Conservation (phyloP, 148 eudicot genomes). For the Vaccinium darrowii region DNA sequence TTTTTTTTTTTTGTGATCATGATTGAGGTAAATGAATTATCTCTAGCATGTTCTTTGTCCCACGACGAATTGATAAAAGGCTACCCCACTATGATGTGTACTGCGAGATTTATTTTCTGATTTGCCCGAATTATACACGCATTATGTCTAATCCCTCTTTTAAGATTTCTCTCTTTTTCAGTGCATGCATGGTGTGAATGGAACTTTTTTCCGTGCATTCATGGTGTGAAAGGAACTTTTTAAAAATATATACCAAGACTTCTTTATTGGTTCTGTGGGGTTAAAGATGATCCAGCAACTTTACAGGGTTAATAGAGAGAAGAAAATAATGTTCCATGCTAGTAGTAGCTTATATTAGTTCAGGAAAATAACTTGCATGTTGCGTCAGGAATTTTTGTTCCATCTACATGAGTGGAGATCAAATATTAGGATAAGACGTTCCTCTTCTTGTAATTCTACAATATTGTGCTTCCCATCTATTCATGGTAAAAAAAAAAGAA, state of each 20-base stretch:
- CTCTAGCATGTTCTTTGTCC: neutral
- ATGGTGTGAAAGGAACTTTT: too few relatives aligned
- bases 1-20: neutral
- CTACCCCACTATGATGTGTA: neutral
- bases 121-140: neutral
- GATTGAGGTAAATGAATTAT: neutral
- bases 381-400: too few relatives aligned
- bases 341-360: too few relatives aligned
- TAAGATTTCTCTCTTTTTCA: neutral
- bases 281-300: neutral
- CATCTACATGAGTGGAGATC: too few relatives aligned
- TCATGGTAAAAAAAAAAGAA: too few relatives aligned
- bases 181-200: neutral
- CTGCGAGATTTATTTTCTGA: neutral
- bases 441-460: too few relatives aligned
- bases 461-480: too few relatives aligned
- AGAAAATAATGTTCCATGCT: neutral
- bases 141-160: neutral
- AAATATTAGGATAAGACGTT: too few relatives aligned
- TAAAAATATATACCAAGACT: neutral
- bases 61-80: neutral
- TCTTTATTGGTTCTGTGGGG: neutral
- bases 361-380: too few relatives aligned
- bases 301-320: neutral
- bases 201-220: neutral